Evolutionary conservation across 306 rosid species (phyloP), one percentile per base, ranked within the genome.

Genomic region (Cucumis sativus): DNA sequence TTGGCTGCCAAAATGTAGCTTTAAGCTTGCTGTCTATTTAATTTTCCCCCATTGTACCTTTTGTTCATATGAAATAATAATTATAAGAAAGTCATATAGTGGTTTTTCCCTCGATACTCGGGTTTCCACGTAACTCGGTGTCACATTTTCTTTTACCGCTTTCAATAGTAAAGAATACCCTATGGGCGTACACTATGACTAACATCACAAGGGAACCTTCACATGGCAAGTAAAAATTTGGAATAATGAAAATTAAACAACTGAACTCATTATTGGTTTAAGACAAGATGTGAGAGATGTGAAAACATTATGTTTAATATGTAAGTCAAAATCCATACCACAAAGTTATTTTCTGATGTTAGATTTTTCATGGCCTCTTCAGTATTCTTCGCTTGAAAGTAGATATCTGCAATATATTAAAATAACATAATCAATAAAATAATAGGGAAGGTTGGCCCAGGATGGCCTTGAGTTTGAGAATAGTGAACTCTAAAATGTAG

Each of bases 291-390:
- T 37, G 51, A 67, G 51, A 67, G 30, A 9, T 16, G 74, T 3
- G 74, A 67, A 2, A 0, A 49, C 65, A 54, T 33, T 37, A 10
- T 72, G 41, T 71, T 16, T 61, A 52, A 40, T 45, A 30, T 72
- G 45, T 11, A 20, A 65, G 8, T 51, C 51, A 83, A 54, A 57
- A 39, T 76, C 59, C 96, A 73, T 90, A 95, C 99, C 93, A 95
- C 97, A 79, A 82, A 90, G 83, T 91, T 90, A 82, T 92, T 88
- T 61, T 95, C 97, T 30, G 97, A 87, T 41, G 92, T 81, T 78
- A 92, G 84, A 79, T 96, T 87, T 52, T 84, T 89, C 84, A 90
- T 79, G 78, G 89, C 79, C 37, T 89, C 91, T 83, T 92, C 99
- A 72, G 86, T 79, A 14, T 75, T 87, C 87, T 92, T 95, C 84